A percentile compares a stretch with the other conserved stretches of the same genome.
Evolutionary conservation across 495 filamentous ascomycete genomes (phyloP).

Genomic region (Penicillium steckii): DNA sequence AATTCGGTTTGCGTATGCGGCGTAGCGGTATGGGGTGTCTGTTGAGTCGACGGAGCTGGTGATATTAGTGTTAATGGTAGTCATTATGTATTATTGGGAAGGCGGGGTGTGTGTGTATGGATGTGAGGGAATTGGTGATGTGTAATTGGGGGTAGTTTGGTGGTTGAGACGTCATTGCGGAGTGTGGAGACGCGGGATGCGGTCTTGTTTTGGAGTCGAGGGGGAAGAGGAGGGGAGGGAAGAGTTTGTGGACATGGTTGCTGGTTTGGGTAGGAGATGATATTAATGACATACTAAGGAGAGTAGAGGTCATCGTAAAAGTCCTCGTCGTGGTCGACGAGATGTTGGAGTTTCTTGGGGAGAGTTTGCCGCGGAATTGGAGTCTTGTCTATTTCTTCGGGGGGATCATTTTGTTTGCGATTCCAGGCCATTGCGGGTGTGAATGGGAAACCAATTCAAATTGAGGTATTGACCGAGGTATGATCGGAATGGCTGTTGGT

Average conservation of each 20-base stretch:
- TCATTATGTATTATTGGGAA: constrained; percentile 12
- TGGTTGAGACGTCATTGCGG: too few species aligned
- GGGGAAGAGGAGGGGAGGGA: too few species aligned
- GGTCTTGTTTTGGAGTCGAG: too few species aligned
- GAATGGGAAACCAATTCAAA: background rate
- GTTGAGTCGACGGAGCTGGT: constrained; percentile 75
- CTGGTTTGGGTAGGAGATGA: background rate
- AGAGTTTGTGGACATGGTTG: background rate
- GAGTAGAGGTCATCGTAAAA: constrained; percentile 76
- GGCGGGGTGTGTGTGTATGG: background rate
- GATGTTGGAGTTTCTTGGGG: constrained; percentile 66
- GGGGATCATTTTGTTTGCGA: constrained; percentile 30
- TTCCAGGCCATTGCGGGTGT: constrained; percentile 37
- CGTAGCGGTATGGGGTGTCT: constrained; percentile 82
- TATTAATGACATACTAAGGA: constrained; percentile 68
- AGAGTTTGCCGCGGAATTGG: constrained; percentile 62
- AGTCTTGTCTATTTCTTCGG: constrained; percentile 16
- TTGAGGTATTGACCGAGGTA: background rate
- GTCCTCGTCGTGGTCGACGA: constrained; percentile 73
- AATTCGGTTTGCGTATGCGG: constrained; percentile 82
- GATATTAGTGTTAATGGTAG: constrained; percentile 11
- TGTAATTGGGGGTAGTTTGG: too few species aligned
- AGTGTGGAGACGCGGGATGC: too few species aligned
- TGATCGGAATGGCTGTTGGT: too few species aligned
- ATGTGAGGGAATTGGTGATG: background rate